phyloP scores from a whole-genome alignment of 2,329 filamentous ascomycete genomes.

The Trematosphaeria pertusa region DNA sequence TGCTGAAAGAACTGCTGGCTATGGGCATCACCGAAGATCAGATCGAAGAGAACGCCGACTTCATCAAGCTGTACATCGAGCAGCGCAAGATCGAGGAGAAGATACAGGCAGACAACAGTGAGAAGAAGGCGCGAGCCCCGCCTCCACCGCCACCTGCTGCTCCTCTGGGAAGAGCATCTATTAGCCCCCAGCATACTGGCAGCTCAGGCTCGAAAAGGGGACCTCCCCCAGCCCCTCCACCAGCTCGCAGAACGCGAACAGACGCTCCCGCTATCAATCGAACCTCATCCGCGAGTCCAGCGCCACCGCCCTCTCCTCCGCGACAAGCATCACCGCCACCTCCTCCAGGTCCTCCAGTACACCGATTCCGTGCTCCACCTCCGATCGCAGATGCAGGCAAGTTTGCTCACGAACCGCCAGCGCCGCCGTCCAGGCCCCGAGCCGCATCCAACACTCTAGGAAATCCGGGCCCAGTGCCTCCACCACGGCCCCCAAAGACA shows the following conservation, averaged over 20 bases:
- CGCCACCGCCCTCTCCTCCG: slow-evolving; percentile 65
- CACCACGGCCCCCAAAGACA: slow-evolving; percentile 61
- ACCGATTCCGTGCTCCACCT: slow-evolving; percentile 83
- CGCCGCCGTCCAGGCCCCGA: slow-evolving; percentile 56
- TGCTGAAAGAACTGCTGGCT: slow-evolving; percentile 65
- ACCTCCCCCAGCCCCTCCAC: slow-evolving; percentile 66
- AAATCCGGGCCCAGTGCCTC: slow-evolving; percentile 69
- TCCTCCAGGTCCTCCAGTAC: slow-evolving; percentile 64
- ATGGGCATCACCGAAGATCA: slow-evolving; percentile 75
- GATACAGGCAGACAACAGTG: slow-evolving; percentile 54
- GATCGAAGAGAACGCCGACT: slow-evolving; percentile 71
- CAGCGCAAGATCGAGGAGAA: slow-evolving; percentile 64
- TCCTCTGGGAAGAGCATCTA: slow-evolving; percentile 49
- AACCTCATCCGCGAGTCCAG: slow-evolving; percentile 62
- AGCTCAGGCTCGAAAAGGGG: slow-evolving; percentile 61
- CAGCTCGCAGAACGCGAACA: slow-evolving; percentile 53
- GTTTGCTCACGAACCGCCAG: slow-evolving; percentile 65
- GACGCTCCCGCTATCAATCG: slow-evolving; percentile 49
- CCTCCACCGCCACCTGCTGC: slow-evolving; percentile 67
- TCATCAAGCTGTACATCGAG: slow-evolving; percentile 72
- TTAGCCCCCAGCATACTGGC: slow-evolving; percentile 70
- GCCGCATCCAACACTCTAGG: slow-evolving; percentile 58
- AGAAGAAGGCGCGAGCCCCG: slow-evolving; percentile 62
- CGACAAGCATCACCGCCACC: slow-evolving; percentile 77
- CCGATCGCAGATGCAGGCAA: slow-evolving; percentile 90